phyloP scores from a whole-genome alignment of 2,329 filamentous ascomycete genomes.

The Shiraia bambusicola region DNA sequence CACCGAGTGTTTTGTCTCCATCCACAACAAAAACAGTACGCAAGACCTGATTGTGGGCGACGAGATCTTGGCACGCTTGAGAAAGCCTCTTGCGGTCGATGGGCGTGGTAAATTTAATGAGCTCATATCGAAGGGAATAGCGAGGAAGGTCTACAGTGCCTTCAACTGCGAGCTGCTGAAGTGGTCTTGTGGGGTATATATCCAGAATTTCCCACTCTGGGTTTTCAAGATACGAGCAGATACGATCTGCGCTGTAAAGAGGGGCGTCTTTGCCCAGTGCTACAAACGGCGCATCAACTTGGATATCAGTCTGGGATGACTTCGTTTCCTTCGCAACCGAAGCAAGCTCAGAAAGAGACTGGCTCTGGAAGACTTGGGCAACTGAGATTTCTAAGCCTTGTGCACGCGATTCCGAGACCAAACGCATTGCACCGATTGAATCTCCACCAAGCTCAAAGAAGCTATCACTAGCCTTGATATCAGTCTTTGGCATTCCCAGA shows the following conservation, averaged over 20 bases:
- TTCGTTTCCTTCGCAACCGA: constrained; percentile 34
- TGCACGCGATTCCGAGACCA: constrained; percentile 45
- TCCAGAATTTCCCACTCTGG: constrained; percentile 56
- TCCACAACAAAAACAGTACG: constrained; percentile 63
- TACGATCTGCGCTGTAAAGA: constrained; percentile 50
- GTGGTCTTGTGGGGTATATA: constrained; percentile 59
- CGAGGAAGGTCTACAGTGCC: constrained; percentile 60
- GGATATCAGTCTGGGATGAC: constrained; percentile 12
- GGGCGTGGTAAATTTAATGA: constrained; percentile 60
- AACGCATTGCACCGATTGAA: constrained; percentile 49
- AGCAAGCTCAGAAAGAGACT: constrained; percentile 44
- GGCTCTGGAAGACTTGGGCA: constrained; percentile 47
- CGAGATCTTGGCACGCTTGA: constrained; percentile 56
- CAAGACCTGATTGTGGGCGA: constrained; percentile 63
- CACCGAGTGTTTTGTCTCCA: constrained; percentile 55
- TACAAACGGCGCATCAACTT: constrained; percentile 53
- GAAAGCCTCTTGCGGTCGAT: constrained; percentile 55
- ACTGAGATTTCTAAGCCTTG: constrained; percentile 46
- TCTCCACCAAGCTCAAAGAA: constrained; percentile 53
- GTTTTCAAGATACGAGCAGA: constrained; percentile 56
- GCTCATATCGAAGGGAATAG: constrained; percentile 64
- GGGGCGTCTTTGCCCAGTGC: constrained; percentile 50
- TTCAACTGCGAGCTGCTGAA: constrained; percentile 61
- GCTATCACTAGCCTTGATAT: constrained; percentile 44
- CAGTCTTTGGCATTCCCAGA: constrained; percentile 28